A percentile compares a stretch with the other conserved stretches of the same genome.
phyloP scores from a whole-genome alignment of 768 basidiomycete species.

The Scleroderma bovista region DNA sequence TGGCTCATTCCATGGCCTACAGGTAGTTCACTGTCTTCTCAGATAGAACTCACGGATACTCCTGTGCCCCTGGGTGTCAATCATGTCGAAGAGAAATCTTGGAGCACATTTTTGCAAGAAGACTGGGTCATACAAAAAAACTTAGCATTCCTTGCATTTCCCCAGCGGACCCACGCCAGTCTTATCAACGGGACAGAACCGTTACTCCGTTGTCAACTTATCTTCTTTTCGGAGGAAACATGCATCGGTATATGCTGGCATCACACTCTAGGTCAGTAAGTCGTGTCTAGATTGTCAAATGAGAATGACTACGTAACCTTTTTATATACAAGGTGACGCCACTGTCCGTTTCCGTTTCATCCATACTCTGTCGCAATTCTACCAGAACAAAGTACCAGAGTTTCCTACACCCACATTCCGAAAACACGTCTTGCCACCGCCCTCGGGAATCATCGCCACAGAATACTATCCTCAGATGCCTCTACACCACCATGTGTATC shows the following conservation, averaged over 20 bases:
- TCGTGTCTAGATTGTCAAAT: neutral
- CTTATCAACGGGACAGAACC: slow-evolving; percentile 14
- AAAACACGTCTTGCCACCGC: slow-evolving; percentile 18
- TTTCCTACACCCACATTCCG: slow-evolving; percentile 18
- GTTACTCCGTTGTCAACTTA: slow-evolving; percentile 25
- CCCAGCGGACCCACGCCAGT: slow-evolving; percentile 7
- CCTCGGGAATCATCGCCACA: slow-evolving; percentile 6
- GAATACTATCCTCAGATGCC: slow-evolving; percentile 18
- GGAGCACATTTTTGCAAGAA: slow-evolving; percentile 10
- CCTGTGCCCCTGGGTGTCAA: too few species aligned
- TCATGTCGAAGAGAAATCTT: neutral
- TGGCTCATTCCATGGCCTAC: slow-evolving; percentile 4
- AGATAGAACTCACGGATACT: too few species aligned
- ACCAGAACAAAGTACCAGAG: slow-evolving; percentile 14
- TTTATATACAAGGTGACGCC: slow-evolving; percentile 27
- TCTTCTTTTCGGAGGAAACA: slow-evolving; percentile 18
- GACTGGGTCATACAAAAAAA: slow-evolving; percentile 26
- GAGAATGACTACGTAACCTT: slow-evolving; percentile 1
- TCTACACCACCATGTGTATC: slow-evolving; percentile 16
- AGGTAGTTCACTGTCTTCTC: neutral
- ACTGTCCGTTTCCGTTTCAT: slow-evolving; percentile 23
- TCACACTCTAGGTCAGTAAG: slow-evolving; percentile 26
- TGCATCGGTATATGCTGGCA: slow-evolving; percentile 31
- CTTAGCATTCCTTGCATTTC: slow-evolving; percentile 11
- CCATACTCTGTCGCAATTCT: slow-evolving; percentile 24